Percentiles rank a stretch among this genome's conserved stretches.
Conservation (phyloP, 352 stramenopile genomes). For the Phytophthora cactorum region DNA sequence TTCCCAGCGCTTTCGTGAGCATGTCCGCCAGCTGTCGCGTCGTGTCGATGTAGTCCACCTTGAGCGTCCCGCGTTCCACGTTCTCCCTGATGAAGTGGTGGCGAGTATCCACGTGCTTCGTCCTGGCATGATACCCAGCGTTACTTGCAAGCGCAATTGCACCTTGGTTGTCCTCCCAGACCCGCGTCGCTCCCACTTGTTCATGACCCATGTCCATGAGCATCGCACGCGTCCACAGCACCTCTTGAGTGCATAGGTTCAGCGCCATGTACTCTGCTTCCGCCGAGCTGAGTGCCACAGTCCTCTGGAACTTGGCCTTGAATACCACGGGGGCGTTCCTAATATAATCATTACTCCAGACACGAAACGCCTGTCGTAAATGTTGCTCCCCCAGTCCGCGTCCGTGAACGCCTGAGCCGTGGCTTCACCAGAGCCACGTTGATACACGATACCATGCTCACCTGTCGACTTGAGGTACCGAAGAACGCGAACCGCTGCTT, state of each 20-base stretch:
- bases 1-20: neutral
- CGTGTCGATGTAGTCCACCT: neutral
- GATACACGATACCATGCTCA: neutral
- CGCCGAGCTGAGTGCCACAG: neutral
- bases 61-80: neutral
- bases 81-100: neutral
- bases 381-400: neutral
- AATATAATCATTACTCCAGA: slow-evolving; percentile 2
- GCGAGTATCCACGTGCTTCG: neutral
- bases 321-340: neutral
- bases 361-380: neutral
- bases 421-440: neutral
- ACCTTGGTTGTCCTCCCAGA: slow-evolving; percentile 4
- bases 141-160: neutral
- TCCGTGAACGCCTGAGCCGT: neutral
- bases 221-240: neutral
- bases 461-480: neutral
- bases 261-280: slow-evolving; percentile 2
- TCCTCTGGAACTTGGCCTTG: slow-evolving; percentile 4
- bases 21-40: neutral
- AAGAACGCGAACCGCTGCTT: neutral
- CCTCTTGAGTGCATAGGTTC: neutral
- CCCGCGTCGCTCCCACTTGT: neutral
- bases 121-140: slow-evolving; percentile 3
- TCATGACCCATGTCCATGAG: neutral